These are phyloP conservation scores for Hymenoscyphus albidus DNA, from an alignment of 2,329 filamentous ascomycete species.

Conservation along the genomic window DNA sequence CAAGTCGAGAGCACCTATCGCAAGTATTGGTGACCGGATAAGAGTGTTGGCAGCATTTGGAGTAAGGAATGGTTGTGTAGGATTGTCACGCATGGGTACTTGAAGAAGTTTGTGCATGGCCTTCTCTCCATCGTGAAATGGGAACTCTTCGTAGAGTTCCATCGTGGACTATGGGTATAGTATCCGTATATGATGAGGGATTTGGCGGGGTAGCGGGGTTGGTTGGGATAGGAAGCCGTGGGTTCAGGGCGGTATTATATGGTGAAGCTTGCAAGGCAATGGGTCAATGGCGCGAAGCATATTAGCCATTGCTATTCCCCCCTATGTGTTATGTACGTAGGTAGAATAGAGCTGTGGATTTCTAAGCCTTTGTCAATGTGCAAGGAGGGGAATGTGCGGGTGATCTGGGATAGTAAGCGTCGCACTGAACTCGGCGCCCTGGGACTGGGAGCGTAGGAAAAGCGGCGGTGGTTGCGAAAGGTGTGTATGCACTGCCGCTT, in stretches of 20 bases:
- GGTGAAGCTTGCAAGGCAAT: background rate
- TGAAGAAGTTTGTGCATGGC: slow-evolving; percentile 60
- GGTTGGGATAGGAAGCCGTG: background rate
- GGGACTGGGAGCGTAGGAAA: no score
- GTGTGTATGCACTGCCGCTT: no score
- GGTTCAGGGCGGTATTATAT: slow-evolving; percentile 7
- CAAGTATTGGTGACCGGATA: slow-evolving; percentile 61
- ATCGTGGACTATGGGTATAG: slow-evolving; percentile 7
- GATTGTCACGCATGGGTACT: slow-evolving; percentile 58
- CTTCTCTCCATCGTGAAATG: slow-evolving; percentile 64
- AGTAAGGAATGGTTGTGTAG: slow-evolving; percentile 61
- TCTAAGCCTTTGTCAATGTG: background rate
- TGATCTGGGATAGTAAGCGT: background rate
- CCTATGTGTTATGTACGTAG: background rate
- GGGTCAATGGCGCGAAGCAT: background rate
- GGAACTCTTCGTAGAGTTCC: slow-evolving; percentile 39
- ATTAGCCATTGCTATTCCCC: background rate
- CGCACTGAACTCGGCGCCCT: background rate
- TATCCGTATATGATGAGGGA: background rate
- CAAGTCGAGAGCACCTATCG: slow-evolving; percentile 67
- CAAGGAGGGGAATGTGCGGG: background rate
- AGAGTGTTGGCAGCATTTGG: slow-evolving; percentile 58
- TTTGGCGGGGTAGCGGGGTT: background rate
- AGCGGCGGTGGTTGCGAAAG: no score
- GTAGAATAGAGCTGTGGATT: background rate